Evolutionary conservation across 139 green algal species (phyloP), one percentile per base, ranked within the genome.

Genomic region (Asterochloris erici): DNA sequence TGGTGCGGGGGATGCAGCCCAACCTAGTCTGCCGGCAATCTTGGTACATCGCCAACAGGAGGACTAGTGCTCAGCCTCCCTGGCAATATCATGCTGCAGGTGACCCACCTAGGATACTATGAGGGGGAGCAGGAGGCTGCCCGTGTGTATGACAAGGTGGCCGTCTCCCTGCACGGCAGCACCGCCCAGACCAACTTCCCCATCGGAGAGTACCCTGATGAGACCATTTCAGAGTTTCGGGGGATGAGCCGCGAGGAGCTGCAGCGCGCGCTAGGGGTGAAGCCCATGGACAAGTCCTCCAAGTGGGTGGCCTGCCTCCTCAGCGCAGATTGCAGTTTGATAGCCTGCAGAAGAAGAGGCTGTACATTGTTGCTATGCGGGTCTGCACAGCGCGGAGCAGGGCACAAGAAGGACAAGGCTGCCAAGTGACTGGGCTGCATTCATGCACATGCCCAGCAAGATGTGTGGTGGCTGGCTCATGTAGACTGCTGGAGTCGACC

Each of bases 31-130:
- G 38, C 38, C 38, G 6, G 38, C 38, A 54, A 54, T 26, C 17
- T 1, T 68, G 24, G 38, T n/a, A 14, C 21, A 28, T 19, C 17
- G 47, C 26, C 74, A 79, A 2, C 2, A 54, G 38, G 6, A 54
- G 38, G 38, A 23, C 28, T 12, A 12, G 2, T 62, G 73, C 73
- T 17, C n/a, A 23, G n/a, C n/a, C 9, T 9, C 9, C 73, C 73
- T 9, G 73, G n/a, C 21, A 26, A 29, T 54, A 54, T 54, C 6
- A 54, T 54, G 38, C 38, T 54, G 38, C 38, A 54, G 38, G 38
- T 94, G 11, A 95, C 91, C 11, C 86, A 92, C 81, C 84, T 92
- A 73, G 92, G 92, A 0, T 95, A 95, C 84, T 95, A 94, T 75
- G 83, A 88, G 63, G 90, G 88, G 0, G 91, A 95, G 81, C 91